phyloP scores from a whole-genome alignment of 768 basidiomycete genomes.

The Fibroporia radiculosa region DNA sequence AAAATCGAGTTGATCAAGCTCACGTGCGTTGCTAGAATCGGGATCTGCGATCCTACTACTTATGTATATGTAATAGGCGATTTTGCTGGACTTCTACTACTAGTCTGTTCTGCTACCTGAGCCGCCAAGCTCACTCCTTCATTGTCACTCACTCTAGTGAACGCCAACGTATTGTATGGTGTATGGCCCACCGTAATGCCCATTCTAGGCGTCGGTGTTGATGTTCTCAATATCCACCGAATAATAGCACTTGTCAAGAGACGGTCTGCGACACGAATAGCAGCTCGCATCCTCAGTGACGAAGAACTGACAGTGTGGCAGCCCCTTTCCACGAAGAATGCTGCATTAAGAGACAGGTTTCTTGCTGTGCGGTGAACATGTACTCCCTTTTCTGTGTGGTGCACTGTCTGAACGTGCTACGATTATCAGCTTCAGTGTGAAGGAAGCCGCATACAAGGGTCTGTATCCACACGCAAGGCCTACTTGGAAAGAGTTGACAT shows the following conservation, averaged over 20 bases:
- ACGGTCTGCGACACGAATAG: slow-evolving; percentile 38
- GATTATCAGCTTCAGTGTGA: slow-evolving; percentile 62
- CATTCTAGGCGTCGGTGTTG: slow-evolving; percentile 71
- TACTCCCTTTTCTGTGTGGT: neutral
- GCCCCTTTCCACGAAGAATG: slow-evolving; percentile 21
- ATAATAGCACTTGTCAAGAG: slow-evolving; percentile 47
- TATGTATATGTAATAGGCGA: no score
- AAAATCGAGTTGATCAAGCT: no score
- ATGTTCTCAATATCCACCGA: slow-evolving; percentile 64
- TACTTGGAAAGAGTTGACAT: slow-evolving; percentile 66
- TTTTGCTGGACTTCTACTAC: no score
- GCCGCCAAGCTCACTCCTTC: no score
- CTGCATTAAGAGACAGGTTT: slow-evolving; percentile 33
- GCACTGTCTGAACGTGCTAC: slow-evolving; percentile 1
- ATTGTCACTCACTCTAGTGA: no score
- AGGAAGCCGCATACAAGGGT: slow-evolving; percentile 86
- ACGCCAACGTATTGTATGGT: no score
- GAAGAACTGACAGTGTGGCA: slow-evolving; percentile 35
- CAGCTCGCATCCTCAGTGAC: slow-evolving; percentile 55
- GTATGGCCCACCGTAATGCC: no score
- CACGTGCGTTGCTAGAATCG: no score
- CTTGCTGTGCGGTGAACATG: slow-evolving; percentile 74
- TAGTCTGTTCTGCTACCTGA: no score
- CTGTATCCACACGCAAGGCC: slow-evolving; percentile 53
- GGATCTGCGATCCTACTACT: no score